Base-by-base conservation (phyloP, 2,329 filamentous ascomycete genomes). In the Phialocephala sp. region DNA sequence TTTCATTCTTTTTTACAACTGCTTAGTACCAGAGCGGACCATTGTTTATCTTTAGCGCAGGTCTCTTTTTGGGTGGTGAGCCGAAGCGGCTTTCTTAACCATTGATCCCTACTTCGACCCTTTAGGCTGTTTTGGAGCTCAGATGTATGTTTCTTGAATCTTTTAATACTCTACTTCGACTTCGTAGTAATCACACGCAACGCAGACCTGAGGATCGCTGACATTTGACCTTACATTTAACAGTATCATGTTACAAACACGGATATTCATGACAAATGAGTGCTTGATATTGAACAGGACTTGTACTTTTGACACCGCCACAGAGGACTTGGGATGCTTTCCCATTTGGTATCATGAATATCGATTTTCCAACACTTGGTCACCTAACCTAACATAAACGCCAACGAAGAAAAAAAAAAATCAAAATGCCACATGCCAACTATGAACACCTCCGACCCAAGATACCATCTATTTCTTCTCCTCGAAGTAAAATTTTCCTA, bases 401-500 rank as follows among this genome's bases (percentile, higher is more conserved):
- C 55, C 55, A 57, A 37, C 55, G 35, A 22, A 39, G 22, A 27
- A 18, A 39, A 39, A 27, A 18, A 41, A 6, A 6, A 3, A 32
- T 18, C 9, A 37, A 57, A 39, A 37, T 22, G 45, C 45, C 37
- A 3, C 41, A 35, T 20, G 52, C 52, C 24, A 8, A 20, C 12
- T 14, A 6, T 18, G 14, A 57, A 57, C 55, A 57, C 55, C 55
- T 24, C 20, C n/a, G 20, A 57, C 18, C 11, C 50, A 54, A 20
- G 27, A 32, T 39, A n/a, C 32, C 37, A 9, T 60, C 64, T 70
- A 76, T 59, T 75, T 75, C 68, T 80, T 80, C 14, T 83, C 81
- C 73, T 89, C 88, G 71, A 89, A 89, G 69, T 85, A 87, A 71
- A 88, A 87, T 68, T 83, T 84, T 15, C 86, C 87, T 60, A 88